Evolutionary conservation across 208 protist genomes (phyloP).

Genomic region (Trypanosoma melophagium): DNA sequence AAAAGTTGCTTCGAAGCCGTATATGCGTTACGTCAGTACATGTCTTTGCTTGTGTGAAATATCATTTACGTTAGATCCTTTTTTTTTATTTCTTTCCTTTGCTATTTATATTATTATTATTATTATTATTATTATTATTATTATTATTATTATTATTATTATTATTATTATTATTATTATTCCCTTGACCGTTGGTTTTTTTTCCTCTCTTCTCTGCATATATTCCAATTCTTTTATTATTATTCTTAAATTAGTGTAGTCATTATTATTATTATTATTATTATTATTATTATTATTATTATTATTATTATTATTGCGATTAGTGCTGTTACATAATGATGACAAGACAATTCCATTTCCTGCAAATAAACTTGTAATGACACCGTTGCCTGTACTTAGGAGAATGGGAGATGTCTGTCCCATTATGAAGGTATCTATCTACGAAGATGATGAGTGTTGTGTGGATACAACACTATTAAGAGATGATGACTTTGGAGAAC

Average conservation of each 20-base stretch:
- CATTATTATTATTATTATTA: not conserved
- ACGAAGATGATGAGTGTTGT: slow-evolving; percentile 51
- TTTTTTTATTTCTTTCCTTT: slow-evolving; percentile 1
- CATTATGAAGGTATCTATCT: slow-evolving; percentile 69
- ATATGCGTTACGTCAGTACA: not conserved
- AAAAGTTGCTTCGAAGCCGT: slow-evolving; percentile 13
- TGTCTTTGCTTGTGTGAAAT: slow-evolving; percentile 1
- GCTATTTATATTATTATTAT: not conserved
- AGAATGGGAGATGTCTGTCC: slow-evolving; percentile 52
- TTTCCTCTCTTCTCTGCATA: no score
- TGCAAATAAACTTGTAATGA: no score
- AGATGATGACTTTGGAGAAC: no score
- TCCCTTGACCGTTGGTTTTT: no score
- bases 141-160: no score
- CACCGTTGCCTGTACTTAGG: slow-evolving; percentile 11
- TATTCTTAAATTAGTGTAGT: no score
- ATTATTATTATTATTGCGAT: not conserved
- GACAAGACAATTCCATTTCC: no score
- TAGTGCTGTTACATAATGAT: no score
- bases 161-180: no score
- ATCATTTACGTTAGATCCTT: not conserved
- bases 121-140: no score
- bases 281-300: not conserved
- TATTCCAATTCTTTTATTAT: no score
- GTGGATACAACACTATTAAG: slow-evolving; percentile 29